Percentiles rank a stretch among this genome's conserved stretches.
Conservation (phyloP, 805 yeast genomes). For the Cyberlindnera meyerae region DNA sequence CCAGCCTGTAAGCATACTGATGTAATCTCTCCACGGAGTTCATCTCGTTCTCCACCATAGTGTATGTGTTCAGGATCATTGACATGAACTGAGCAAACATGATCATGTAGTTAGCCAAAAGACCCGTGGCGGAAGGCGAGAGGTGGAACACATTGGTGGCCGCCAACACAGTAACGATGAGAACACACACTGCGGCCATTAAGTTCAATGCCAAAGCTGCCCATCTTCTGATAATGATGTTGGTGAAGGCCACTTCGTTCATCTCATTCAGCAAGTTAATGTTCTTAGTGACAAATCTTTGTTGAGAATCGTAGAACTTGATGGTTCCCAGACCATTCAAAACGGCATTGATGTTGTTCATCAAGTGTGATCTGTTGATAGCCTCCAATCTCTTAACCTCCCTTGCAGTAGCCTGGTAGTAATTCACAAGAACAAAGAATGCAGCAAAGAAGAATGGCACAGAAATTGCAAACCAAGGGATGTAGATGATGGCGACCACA, state of each 20-base stretch:
- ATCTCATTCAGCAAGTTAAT: slow-evolving; percentile 45
- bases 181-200: slow-evolving; percentile 43
- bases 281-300: slow-evolving; percentile 43
- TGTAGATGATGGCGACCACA: slow-evolving; percentile 56
- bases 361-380: slow-evolving; percentile 60
- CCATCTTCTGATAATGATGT: slow-evolving; percentile 67
- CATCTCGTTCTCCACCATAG: slow-evolving; percentile 69
- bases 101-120: slow-evolving; percentile 56
- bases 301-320: slow-evolving; percentile 45
- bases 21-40: slow-evolving; percentile 71
- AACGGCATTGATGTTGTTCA: slow-evolving; percentile 64
- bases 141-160: slow-evolving; percentile 33
- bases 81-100: slow-evolving; percentile 34
- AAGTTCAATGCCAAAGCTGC: slow-evolving; percentile 53
- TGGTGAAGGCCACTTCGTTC: slow-evolving; percentile 60
- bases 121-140: slow-evolving; percentile 10
- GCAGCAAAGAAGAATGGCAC: slow-evolving; percentile 44
- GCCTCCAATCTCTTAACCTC: slow-evolving; percentile 77
- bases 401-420: slow-evolving; percentile 65
- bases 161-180: slow-evolving; percentile 54
- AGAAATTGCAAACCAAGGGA: slow-evolving; percentile 72
- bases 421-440: slow-evolving; percentile 41
- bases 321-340: slow-evolving; percentile 61
- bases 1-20: slow-evolving; percentile 57
- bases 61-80: slow-evolving; percentile 49